These are phyloP conservation scores for Russula sp. DNA, from an alignment of 768 basidiomycete species.

Conservation along the genomic window DNA sequence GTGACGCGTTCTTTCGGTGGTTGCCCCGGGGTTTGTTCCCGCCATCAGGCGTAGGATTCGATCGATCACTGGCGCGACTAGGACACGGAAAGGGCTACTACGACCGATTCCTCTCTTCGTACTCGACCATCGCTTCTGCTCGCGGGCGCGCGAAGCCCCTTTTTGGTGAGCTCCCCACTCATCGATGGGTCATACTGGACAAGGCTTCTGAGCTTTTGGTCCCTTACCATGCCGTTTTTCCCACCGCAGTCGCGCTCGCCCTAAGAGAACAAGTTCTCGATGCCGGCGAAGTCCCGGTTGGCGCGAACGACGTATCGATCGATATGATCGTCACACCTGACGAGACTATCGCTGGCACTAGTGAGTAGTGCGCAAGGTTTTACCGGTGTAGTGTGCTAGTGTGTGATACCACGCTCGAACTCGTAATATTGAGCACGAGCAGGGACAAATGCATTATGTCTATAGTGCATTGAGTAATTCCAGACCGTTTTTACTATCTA, in stretches of 20 bases:
- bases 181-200: neutral
- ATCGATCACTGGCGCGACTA: conserved; percentile 61
- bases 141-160: conserved; percentile 48
- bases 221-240: too few relatives aligned
- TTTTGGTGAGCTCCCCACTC: conserved; percentile 47
- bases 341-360: conserved; percentile 34
- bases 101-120: conserved; percentile 65
- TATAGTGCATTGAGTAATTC: too few relatives aligned
- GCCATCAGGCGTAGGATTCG: conserved; percentile 66
- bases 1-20: too few relatives aligned
- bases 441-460: neutral
- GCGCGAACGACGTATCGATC: conserved; percentile 59
- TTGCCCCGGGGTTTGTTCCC: neutral
- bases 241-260: conserved; percentile 54
- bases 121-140: conserved; percentile 37
- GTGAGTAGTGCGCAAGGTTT: neutral
- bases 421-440: too few relatives aligned
- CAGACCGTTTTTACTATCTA: too few relatives aligned
- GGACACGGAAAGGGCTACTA: conserved; percentile 87
- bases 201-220: neutral
- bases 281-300: conserved; percentile 50
- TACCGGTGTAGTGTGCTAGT: too few relatives aligned
- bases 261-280: conserved; percentile 62
- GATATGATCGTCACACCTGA: conserved; percentile 56
- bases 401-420: too few relatives aligned